phyloP scores from a whole-genome alignment of 1,284 basidiomycete species.

The Exobasidium rhododendri region DNA sequence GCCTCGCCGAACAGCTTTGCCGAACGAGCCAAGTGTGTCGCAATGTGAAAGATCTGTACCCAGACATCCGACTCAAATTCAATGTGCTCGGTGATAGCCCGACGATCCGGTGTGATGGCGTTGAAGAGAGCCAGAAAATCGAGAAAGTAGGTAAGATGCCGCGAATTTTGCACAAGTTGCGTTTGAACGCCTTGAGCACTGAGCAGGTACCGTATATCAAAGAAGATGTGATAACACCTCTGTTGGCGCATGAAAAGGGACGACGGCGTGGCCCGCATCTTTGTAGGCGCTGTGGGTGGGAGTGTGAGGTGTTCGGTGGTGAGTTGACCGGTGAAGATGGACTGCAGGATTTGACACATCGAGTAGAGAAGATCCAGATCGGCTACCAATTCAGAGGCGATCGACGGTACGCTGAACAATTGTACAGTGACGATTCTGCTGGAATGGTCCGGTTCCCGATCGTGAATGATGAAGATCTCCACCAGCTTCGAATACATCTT shows the following conservation, averaged over 20 bases:
- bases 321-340: slow-evolving; percentile 41
- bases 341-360: slow-evolving; percentile 42
- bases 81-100: slow-evolving; percentile 46
- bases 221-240: slow-evolving; percentile 50
- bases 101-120: slow-evolving; percentile 41
- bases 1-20: slow-evolving; percentile 49
- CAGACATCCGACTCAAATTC: slow-evolving; percentile 53
- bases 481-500: slow-evolving; percentile 45
- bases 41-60: slow-evolving; percentile 50
- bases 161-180: slow-evolving; percentile 28
- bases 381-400: slow-evolving; percentile 43
- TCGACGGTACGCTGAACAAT: slow-evolving; percentile 53
- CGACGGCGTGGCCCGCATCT: slow-evolving; percentile 11
- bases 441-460: slow-evolving; percentile 53
- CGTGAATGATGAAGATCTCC: slow-evolving; percentile 51
- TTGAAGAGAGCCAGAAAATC: slow-evolving; percentile 47
- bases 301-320: slow-evolving; percentile 15
- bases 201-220: slow-evolving; percentile 50
- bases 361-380: slow-evolving; percentile 34
- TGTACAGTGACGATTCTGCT: slow-evolving; percentile 51
- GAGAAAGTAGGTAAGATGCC: slow-evolving; percentile 35
- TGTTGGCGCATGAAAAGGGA: slow-evolving; percentile 37
- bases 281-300: not conserved
- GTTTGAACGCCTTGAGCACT: slow-evolving; percentile 45
- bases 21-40: slow-evolving; percentile 45